Conservation (phyloP, 768 basidiomycete genomes). For the Trametes maxima region DNA sequence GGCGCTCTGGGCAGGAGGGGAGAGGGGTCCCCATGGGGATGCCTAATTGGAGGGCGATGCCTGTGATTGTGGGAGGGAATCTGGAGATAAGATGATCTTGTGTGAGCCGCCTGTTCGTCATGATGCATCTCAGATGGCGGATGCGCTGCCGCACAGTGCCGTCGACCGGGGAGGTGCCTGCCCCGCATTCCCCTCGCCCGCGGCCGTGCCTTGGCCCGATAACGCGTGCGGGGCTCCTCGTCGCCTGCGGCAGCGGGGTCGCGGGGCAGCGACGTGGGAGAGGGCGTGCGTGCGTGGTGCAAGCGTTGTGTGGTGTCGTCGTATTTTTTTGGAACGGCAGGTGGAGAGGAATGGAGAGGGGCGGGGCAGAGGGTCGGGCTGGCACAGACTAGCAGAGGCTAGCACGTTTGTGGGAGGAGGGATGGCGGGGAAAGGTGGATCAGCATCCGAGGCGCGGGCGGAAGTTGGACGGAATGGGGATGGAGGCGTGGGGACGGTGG, state of each 20-base stretch:
- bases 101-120: conserved; percentile 13
- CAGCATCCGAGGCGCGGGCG: conserved; percentile 13
- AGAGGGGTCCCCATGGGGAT: conserved; percentile 23
- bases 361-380: neutral
- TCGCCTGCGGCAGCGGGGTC: too few relatives aligned
- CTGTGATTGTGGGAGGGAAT: conserved; percentile 18
- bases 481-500: conserved; percentile 9
- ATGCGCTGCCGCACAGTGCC: neutral
- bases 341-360: neutral
- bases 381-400: too few relatives aligned
- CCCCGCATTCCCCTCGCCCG: conserved; percentile 12
- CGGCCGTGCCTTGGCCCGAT: neutral
- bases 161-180: conserved; percentile 10
- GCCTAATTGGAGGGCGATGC: conserved; percentile 12
- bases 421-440: conserved; percentile 5
- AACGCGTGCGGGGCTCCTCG: neutral
- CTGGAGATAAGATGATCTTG: conserved; percentile 21
- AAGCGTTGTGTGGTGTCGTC: too few relatives aligned
- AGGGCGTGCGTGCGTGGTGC: too few relatives aligned
- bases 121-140: conserved; percentile 21
- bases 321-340: too few relatives aligned
- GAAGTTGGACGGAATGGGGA: conserved; percentile 23
- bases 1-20: neutral
- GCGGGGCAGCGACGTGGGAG: too few relatives aligned
- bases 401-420: conserved; percentile 4